Conservation (phyloP, 257 asterid species). For the Nicotiana tabacum region DNA sequence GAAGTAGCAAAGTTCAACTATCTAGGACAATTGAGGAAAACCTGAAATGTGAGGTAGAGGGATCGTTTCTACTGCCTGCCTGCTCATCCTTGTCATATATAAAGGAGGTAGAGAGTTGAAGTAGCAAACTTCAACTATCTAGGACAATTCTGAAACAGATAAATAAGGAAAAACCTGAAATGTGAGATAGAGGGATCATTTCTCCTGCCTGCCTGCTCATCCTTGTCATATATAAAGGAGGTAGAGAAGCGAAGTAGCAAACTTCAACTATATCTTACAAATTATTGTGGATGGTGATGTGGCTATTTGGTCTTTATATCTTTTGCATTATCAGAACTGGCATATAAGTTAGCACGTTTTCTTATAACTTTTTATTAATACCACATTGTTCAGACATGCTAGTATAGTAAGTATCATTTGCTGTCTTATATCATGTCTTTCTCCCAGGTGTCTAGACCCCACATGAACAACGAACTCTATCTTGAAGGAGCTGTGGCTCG, state of each 20-base stretch:
- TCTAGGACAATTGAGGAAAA: neutral
- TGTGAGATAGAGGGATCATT: neutral
- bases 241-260: neutral
- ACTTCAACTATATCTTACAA: neutral
- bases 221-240: neutral
- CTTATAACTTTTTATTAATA: neutral
- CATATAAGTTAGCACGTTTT: neutral
- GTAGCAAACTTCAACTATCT: neutral
- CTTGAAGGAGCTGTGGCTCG: constrained; percentile 86
- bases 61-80: neutral
- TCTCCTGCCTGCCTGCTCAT: neutral
- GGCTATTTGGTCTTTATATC: neutral
- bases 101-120: neutral
- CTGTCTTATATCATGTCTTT: neutral
- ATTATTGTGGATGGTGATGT: neutral
- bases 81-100: neutral
- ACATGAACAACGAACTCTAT: constrained; percentile 52
- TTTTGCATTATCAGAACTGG: neutral
- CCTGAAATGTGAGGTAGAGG: neutral
- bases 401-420: neutral
- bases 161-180: neutral
- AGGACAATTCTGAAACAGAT: neutral
- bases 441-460: constrained; percentile 60
- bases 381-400: neutral
- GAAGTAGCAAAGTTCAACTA: neutral